These are phyloP conservation scores for Claviceps spartinae DNA, from an alignment of 2,329 filamentous ascomycete species.

Conservation along the genomic window DNA sequence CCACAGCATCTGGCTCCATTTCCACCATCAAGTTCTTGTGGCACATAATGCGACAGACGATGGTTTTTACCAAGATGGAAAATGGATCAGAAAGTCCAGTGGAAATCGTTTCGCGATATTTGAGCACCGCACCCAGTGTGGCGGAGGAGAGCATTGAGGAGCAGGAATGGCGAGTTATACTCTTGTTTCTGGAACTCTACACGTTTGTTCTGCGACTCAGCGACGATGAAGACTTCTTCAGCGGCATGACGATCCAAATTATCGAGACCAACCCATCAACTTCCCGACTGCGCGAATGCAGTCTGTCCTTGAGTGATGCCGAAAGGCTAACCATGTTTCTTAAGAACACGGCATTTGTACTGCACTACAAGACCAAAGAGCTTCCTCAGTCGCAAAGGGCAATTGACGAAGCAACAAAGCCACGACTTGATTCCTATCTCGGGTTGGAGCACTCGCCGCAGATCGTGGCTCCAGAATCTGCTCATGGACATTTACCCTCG, in stretches of 20 bases:
- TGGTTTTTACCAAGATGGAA: slow-evolving; percentile 21
- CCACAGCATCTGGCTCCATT: slow-evolving; percentile 40
- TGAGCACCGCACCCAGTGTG: slow-evolving; percentile 15
- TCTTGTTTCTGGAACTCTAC: slow-evolving; percentile 89
- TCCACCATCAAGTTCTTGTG: slow-evolving; percentile 59
- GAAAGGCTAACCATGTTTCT: slow-evolving; percentile 67
- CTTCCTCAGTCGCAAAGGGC: slow-evolving; percentile 21
- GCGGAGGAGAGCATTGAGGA: slow-evolving; percentile 15
- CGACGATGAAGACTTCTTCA: slow-evolving; percentile 92
- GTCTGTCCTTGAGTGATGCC: slow-evolving; percentile 58
- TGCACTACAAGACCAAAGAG: slow-evolving; percentile 73
- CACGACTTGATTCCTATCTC: slow-evolving; percentile 18
- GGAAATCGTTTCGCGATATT: slow-evolving; percentile 18
- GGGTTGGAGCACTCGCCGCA: slow-evolving; percentile 4
- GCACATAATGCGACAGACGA: slow-evolving; percentile 41
- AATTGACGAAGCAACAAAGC: slow-evolving; percentile 10
- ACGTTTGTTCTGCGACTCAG: slow-evolving; percentile 84
- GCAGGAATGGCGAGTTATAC: slow-evolving; percentile 71
- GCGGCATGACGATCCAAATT: slow-evolving; percentile 32
- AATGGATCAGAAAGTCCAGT: slow-evolving; percentile 17
- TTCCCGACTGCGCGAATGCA: slow-evolving; percentile 45
- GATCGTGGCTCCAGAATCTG: not conserved
- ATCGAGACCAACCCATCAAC: slow-evolving; percentile 25
- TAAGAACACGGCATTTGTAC: slow-evolving; percentile 78
- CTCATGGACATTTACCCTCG: not conserved